Conservation (phyloP, 2,329 filamentous ascomycete species). For the Delphinella strobiligena region DNA sequence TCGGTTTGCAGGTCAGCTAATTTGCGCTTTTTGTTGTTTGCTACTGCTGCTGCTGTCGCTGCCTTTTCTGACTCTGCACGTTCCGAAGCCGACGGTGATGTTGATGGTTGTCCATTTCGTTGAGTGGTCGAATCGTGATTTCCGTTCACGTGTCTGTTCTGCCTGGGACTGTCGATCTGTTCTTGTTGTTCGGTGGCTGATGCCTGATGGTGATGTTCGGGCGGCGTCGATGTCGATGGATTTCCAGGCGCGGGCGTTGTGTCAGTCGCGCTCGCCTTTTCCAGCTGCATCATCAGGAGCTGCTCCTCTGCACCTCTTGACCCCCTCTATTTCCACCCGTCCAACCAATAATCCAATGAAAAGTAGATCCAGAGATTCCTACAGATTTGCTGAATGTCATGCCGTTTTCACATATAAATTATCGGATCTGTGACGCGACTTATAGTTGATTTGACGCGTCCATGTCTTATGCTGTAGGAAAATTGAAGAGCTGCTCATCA, state of each 20-base stretch:
- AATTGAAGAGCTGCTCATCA: not conserved
- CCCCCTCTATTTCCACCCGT: slow-evolving; percentile 14
- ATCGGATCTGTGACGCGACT: slow-evolving; percentile 12
- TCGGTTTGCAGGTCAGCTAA: slow-evolving; percentile 23
- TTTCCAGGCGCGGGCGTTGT: not conserved
- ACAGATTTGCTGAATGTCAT: slow-evolving; percentile 11
- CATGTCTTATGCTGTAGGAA: not conserved
- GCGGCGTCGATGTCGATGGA: not conserved
- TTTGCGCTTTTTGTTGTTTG: slow-evolving; percentile 51
- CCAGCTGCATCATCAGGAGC: slow-evolving; percentile 1
- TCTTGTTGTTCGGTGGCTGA: too few species aligned
- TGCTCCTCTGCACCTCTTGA: slow-evolving; percentile 8
- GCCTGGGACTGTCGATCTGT: too few species aligned
- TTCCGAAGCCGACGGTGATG: not conserved
- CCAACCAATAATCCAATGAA: slow-evolving; percentile 3
- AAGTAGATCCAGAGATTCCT: slow-evolving; percentile 11
- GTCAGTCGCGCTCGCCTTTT: not conserved
- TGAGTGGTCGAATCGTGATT: too few species aligned
- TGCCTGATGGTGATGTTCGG: not conserved
- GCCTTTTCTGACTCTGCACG: slow-evolving; percentile 9
- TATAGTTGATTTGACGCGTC: slow-evolving; percentile 17
- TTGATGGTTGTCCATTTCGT: not conserved
- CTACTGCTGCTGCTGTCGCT: not conserved
- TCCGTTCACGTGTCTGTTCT: too few species aligned
- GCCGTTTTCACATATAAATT: slow-evolving; percentile 20